Evolutionary conservation across 768 basidiomycete genomes (phyloP).

Genomic region (Butyriboletus loyo): DNA sequence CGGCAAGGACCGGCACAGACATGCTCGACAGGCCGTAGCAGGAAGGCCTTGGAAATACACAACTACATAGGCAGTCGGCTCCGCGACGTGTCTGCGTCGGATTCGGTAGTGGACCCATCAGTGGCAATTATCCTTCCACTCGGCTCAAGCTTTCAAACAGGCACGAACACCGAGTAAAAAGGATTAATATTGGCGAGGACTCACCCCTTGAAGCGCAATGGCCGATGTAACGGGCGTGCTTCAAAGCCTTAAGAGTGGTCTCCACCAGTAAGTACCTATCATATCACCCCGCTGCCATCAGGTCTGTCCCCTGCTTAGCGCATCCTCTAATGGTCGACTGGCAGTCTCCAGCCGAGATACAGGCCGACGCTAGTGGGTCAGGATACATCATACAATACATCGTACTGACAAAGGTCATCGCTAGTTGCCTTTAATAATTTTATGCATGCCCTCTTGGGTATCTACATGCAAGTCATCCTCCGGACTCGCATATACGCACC

Average conservation of each 20-base stretch:
- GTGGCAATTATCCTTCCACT: slow-evolving; percentile 8
- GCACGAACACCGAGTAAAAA: neutral
- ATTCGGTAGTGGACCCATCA: slow-evolving; percentile 5
- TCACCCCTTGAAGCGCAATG: slow-evolving; percentile 23
- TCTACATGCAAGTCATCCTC: slow-evolving; percentile 52
- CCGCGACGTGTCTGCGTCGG: neutral
- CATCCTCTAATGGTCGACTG: slow-evolving; percentile 50
- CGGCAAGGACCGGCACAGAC: neutral
- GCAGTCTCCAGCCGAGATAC: slow-evolving; percentile 47
- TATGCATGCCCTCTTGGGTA: slow-evolving; percentile 56
- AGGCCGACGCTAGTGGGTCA: slow-evolving; percentile 43
- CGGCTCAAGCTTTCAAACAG: neutral
- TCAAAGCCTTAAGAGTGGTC: slow-evolving; percentile 5
- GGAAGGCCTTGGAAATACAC: neutral
- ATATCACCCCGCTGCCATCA: neutral
- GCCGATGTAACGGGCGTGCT: slow-evolving; percentile 9
- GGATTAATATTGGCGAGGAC: too few species aligned
- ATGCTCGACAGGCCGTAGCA: too few species aligned
- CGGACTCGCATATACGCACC: slow-evolving; percentile 6
- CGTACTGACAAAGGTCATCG: slow-evolving; percentile 6
- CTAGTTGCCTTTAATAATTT: slow-evolving; percentile 44
- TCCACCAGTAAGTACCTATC: neutral
- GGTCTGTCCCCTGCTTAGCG: slow-evolving; percentile 4
- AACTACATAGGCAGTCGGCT: neutral
- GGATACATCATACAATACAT: neutral